These are phyloP conservation scores for Pelargonium nanum DNA, from an alignment of 345 rosid genomes.

Conservation along the genomic window DNA sequence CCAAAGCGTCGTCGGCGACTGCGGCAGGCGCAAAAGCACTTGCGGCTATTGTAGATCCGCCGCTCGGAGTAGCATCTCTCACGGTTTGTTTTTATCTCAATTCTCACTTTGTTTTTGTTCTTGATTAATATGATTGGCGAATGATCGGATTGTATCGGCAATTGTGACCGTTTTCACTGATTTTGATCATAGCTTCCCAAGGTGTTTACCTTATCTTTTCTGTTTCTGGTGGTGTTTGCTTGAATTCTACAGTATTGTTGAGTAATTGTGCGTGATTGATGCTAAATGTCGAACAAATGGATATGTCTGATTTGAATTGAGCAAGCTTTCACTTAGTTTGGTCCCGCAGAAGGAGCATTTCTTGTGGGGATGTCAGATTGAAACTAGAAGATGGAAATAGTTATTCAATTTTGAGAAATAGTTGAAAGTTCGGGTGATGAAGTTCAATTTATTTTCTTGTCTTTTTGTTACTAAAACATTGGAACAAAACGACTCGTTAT, in stretches of 20 bases:
- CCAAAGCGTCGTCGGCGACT: conserved; percentile 52
- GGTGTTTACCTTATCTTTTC: too few relatives aligned
- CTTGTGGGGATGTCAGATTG: neutral
- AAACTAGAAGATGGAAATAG: neutral
- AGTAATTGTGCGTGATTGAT: neutral
- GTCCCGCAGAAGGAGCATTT: neutral
- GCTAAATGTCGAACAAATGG: neutral
- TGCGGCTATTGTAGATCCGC: conserved; percentile 74
- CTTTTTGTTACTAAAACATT: too few relatives aligned
- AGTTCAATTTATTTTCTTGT: too few relatives aligned
- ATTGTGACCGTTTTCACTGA: neutral
- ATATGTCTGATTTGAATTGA: neutral
- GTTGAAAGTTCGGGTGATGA: neutral
- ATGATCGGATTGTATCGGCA: neutral
- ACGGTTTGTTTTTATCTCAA: conserved; percentile 35
- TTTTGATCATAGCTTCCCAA: neutral
- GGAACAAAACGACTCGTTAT: too few relatives aligned
- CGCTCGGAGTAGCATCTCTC: conserved; percentile 41
- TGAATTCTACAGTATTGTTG: neutral
- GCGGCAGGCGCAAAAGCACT: conserved; percentile 34
- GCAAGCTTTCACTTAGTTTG: neutral
- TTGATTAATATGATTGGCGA: neutral
- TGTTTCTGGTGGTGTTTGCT: neutral
- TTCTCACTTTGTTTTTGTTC: neutral
- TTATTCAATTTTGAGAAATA: neutral